These are phyloP conservation scores for Suillus decipiens DNA, from an alignment of 768 basidiomycete genomes.

Conservation along the genomic window DNA sequence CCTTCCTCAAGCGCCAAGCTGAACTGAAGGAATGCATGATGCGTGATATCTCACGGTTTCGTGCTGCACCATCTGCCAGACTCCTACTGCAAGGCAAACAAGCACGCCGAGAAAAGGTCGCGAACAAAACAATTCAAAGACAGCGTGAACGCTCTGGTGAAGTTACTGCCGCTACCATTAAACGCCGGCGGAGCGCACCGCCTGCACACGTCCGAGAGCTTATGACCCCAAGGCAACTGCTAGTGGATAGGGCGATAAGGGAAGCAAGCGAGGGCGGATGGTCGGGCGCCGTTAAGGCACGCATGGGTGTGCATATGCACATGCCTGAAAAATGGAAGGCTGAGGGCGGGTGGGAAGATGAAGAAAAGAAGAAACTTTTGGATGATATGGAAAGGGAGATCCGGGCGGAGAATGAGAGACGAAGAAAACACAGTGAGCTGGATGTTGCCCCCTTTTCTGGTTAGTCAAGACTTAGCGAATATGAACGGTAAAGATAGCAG, in stretches of 20 bases:
- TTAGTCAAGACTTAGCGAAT: background rate
- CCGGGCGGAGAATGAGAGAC: slow-evolving; percentile 30
- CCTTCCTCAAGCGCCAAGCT: slow-evolving; percentile 1
- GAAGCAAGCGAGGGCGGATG: slow-evolving; percentile 70
- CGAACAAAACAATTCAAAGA: slow-evolving; percentile 64
- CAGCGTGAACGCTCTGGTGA: slow-evolving; percentile 67
- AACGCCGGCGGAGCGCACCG: slow-evolving; percentile 53
- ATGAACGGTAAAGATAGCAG: background rate
- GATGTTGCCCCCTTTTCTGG: background rate
- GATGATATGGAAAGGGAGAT: slow-evolving; percentile 30
- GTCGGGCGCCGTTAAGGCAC: slow-evolving; percentile 61
- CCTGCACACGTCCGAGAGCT: slow-evolving; percentile 59
- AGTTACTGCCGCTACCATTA: slow-evolving; percentile 47
- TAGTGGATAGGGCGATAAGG: slow-evolving; percentile 50
- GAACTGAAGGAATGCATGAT: slow-evolving; percentile 34
- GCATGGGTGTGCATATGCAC: slow-evolving; percentile 51
- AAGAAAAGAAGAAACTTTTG: slow-evolving; percentile 20
- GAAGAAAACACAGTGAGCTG: slow-evolving; percentile 4
- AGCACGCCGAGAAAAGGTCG: slow-evolving; percentile 61
- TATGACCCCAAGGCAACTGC: slow-evolving; percentile 51
- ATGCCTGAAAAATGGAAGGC: slow-evolving; percentile 35
- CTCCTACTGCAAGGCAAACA: slow-evolving; percentile 50
- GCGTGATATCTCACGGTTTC: slow-evolving; percentile 44
- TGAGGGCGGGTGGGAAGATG: slow-evolving; percentile 34
- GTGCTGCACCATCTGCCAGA: slow-evolving; percentile 46